These are phyloP conservation scores for Nemania bipapillata DNA, from an alignment of 2,329 filamentous ascomycete species.

Conservation along the genomic window DNA sequence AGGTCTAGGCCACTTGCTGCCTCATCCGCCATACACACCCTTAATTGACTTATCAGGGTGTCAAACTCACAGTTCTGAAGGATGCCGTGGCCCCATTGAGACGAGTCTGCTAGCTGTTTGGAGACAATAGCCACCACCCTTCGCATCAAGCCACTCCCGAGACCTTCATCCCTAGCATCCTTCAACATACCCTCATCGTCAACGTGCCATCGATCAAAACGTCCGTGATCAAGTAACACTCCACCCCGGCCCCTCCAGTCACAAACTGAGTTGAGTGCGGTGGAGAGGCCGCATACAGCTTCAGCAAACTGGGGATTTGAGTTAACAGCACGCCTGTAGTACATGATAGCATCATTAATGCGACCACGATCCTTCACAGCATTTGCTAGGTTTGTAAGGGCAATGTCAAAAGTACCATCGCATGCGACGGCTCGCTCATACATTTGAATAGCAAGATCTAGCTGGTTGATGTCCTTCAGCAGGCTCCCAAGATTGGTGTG, in stretches of 20 bases:
- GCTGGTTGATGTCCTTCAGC: constrained; percentile 93
- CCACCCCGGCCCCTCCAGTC: constrained; percentile 93
- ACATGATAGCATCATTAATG: constrained; percentile 89
- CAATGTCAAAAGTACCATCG: constrained; percentile 95
- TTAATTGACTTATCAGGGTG: constrained; percentile 61
- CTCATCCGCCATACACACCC: constrained; percentile 53
- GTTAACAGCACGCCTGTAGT: constrained; percentile 88
- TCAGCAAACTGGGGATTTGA: constrained; percentile 97
- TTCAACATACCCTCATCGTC: constrained; percentile 83
- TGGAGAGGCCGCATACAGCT: constrained; percentile 93
- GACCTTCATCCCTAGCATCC: constrained; percentile 72
- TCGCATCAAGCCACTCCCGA: constrained; percentile 83
- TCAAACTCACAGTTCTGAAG: constrained; percentile 68
- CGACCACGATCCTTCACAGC: constrained; percentile 96
- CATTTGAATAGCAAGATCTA: constrained; percentile 93
- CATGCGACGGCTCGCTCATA: constrained; percentile 94
- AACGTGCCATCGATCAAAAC: constrained; percentile 92
- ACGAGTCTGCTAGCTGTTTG: constrained; percentile 86
- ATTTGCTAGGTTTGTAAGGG: constrained; percentile 94
- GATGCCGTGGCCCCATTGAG: constrained; percentile 81
- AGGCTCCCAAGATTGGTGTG: constrained; percentile 97
- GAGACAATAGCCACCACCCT: constrained; percentile 90
- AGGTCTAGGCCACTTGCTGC: constrained; percentile 53
- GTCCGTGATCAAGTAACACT: constrained; percentile 76
- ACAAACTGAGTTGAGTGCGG: constrained; percentile 95